Evolutionary conservation across 2,329 filamentous ascomycete genomes (phyloP).

Genomic region (Byssothecium circinans): DNA sequence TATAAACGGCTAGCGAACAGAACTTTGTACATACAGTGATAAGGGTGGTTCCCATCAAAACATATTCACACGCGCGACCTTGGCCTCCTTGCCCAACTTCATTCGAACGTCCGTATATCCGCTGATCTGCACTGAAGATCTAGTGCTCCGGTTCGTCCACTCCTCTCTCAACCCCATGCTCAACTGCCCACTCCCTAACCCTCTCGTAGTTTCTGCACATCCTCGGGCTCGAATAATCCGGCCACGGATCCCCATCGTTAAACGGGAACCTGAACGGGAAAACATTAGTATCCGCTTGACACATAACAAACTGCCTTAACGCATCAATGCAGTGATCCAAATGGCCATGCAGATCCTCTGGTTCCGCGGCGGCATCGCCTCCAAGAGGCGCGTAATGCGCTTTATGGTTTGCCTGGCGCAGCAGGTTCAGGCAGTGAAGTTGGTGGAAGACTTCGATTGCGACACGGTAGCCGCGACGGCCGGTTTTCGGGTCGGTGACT

Average conservation of each 20-base stretch:
- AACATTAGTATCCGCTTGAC: slow-evolving; percentile 21
- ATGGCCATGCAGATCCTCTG: slow-evolving; percentile 15
- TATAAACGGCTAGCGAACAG: too few relatives aligned
- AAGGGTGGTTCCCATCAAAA: too few relatives aligned
- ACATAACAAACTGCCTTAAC: slow-evolving; percentile 22
- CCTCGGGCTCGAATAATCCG: slow-evolving; percentile 18
- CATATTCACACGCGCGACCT: too few relatives aligned
- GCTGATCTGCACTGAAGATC: too few relatives aligned
- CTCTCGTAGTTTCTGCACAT: slow-evolving; percentile 23
- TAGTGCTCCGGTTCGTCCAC: slow-evolving; percentile 20
- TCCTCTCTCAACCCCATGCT: slow-evolving; percentile 22
- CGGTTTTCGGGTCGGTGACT: slow-evolving; percentile 16
- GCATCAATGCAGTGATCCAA: slow-evolving; percentile 25
- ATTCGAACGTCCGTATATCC: too few relatives aligned
- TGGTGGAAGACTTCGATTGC: slow-evolving; percentile 28
- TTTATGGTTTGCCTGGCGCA: slow-evolving; percentile 19
- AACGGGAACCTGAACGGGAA: slow-evolving; percentile 20
- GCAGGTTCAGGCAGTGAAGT: slow-evolving; percentile 24
- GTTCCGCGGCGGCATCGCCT: slow-evolving; percentile 17
- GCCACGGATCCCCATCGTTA: slow-evolving; percentile 20
- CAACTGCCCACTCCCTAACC: slow-evolving; percentile 19
- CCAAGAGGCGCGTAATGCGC: slow-evolving; percentile 16
- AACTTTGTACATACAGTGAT: too few relatives aligned
- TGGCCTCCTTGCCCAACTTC: too few relatives aligned
- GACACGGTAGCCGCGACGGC: slow-evolving; percentile 20